Base-by-base conservation (phyloP, 2,329 filamentous ascomycete species). In the Aspergillus brasiliensis region DNA sequence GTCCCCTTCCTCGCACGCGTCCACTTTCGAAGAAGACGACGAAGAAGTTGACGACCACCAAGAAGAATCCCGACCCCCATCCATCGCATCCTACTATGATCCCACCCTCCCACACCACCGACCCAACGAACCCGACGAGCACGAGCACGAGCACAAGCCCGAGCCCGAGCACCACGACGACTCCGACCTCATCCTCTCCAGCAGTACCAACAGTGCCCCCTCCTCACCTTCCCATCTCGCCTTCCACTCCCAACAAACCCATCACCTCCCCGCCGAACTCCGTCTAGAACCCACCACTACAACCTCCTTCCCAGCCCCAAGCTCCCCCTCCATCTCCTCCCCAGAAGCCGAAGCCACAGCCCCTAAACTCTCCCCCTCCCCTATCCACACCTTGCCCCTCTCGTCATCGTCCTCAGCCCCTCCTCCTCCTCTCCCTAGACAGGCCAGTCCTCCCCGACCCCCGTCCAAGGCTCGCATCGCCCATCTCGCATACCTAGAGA, bases 401-500 rank as follows among this genome's bases (percentile, higher is more conserved):
- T 52, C 67, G 1, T 62, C 60, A 31, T 34, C 31, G 4, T 34
- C 31, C 31, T 34, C 31, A 1, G 31, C 31, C 31, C 62, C 52
- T 42, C 47, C 56, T 48, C 62, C 52, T 42, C 47, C 56, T 48
- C 60, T 55, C 34, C 67, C 66, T 21, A 55, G 62, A 42, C 51
- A 60, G 40, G 56, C 57, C 47, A 63, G 56, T 7, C 62, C 56
- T 56, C 68, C 37, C n/a, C 64, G 42, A 7, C 65, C 46, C 48
- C 69, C 27, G 56, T 69, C 21, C 48, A 67, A 59, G 49, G 77
- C 69, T 37, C 73, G 71, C 3, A 75, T 86, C 3, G 76, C 77
- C 17, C 78, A 79, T 11, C 80, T 81, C 71, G 73, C 75, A 7
- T 69, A 71, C 27, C 79, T 93, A 7, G 86, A 89, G 65, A 72